Base-by-base conservation (phyloP, 2,329 filamentous ascomycete genomes). In the Aurifilum marmelostoma region DNA sequence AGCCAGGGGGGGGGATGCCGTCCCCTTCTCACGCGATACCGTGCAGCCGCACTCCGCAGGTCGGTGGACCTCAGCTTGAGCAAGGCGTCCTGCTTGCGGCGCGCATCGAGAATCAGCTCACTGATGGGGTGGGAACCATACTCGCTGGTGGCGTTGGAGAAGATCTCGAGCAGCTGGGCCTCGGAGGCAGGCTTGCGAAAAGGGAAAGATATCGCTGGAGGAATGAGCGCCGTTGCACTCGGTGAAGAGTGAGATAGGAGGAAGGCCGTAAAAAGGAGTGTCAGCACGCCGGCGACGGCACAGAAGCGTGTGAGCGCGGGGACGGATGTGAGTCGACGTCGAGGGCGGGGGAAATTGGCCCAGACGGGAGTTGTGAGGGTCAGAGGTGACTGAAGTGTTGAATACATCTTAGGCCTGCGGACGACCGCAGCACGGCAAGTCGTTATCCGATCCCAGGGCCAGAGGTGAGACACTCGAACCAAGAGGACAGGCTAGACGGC, bases 1-100 rank as follows among this genome's bases (percentile, higher is more conserved):
- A 85, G 4, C 82, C 82, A 0, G 83, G 83, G 7, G 83, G n/a
- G 83, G 1, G 83, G 83, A 69, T 85, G 83, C 29, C 83, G 78
- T n/a, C 83, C 83, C 56, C 83, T 80, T 43, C 79, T 79, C 63
- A 77, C 74, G 67, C 83, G 79, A 72, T 85, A 85, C 9, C 77
- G 79, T 59, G 79, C 77, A 0, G 85, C 84, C 1, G 84, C 83
- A 37, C 79, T 75, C 6, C 77, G 75, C 37, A 87, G 77, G 18
- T 81, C 81, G 41, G 77, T 77, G 7, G 80, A 80, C 69, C 81
- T 79, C 71, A 81, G 82, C 37, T 75, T 74, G 50, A 85, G 73
- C 21, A 83, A 69, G 16, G 75, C 75, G 3, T 80, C 75, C 66
- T 83, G 83, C 4, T 73, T 75, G 16, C 77, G 75, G 11, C 81